These are phyloP conservation scores for Actinomortierella ambigua DNA, from an alignment of 371 early-diverging fungal genomes.

Conservation along the genomic window DNA sequence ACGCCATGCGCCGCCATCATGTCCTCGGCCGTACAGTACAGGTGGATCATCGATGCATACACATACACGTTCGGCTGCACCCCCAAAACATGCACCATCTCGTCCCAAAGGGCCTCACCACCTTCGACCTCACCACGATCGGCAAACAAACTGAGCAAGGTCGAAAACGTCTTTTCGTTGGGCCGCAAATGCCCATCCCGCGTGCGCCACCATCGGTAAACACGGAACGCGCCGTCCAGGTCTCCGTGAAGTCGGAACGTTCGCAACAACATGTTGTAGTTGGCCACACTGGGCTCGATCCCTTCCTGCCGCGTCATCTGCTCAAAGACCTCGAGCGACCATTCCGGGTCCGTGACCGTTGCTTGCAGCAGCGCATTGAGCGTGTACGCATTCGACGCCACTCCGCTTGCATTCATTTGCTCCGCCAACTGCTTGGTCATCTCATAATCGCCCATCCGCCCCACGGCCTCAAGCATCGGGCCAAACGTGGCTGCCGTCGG, in stretches of 20 bases:
- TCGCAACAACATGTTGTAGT: conserved; percentile 39
- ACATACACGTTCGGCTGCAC: conserved; percentile 23
- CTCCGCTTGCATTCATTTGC: conserved; percentile 39
- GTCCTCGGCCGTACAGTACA: conserved; percentile 35
- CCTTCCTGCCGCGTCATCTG: conserved; percentile 24
- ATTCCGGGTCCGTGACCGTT: conserved; percentile 15
- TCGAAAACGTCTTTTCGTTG: conserved; percentile 39
- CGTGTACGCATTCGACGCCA: conserved; percentile 35
- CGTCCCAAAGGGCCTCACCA: conserved; percentile 41
- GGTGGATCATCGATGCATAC: conserved; percentile 42
- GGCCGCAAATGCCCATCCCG: conserved; percentile 9
- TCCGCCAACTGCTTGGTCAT: conserved; percentile 43
- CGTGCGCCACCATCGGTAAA: conserved; percentile 10
- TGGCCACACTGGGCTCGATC: conserved; percentile 31
- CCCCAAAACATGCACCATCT: conserved; percentile 31
- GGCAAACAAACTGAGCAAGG: conserved; percentile 41
- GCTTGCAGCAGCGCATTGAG: conserved; percentile 39
- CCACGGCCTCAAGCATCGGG: conserved; percentile 44
- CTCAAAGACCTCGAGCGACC: conserved; percentile 15
- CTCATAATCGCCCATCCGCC: conserved; percentile 41
- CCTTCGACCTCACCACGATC: conserved; percentile 34
- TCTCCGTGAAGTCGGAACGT: conserved; percentile 34
- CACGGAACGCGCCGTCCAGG: conserved; percentile 39
- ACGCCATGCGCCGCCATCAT: conserved; percentile 42
- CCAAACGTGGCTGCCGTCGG: conserved; percentile 26